Evolutionary conservation across 1,284 basidiomycete genomes (phyloP).

Genomic region (Exobasidium cylindrosporum): DNA sequence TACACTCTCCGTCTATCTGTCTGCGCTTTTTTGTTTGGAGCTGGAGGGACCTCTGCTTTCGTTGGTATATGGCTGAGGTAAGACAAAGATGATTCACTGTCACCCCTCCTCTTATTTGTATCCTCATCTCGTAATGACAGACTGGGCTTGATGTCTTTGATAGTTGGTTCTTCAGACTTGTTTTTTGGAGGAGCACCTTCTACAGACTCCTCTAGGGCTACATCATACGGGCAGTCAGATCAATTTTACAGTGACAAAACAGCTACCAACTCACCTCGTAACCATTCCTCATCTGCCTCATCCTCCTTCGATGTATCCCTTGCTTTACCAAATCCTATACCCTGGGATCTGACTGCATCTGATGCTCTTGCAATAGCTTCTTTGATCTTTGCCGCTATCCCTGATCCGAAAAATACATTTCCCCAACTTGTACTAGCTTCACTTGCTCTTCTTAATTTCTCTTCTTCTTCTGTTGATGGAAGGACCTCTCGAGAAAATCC

Average conservation of each 20-base stretch:
- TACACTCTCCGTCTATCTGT: too few species aligned
- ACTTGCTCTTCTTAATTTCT: not conserved
- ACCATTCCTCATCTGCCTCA: not conserved
- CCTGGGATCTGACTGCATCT: not conserved
- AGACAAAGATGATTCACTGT: too few species aligned
- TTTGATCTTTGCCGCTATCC: not conserved
- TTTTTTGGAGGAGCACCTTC: too few species aligned
- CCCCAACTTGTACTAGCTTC: constrained; percentile 5
- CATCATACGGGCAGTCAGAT: too few species aligned
- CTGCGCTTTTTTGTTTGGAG: too few species aligned
- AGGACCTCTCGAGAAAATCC: not conserved
- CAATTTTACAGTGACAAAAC: too few species aligned
- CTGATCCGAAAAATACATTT: not conserved
- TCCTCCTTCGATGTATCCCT: not conserved
- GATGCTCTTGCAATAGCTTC: not conserved
- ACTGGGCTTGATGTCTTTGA: too few species aligned
- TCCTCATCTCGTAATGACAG: too few species aligned
- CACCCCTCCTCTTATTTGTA: too few species aligned
- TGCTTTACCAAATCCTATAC: not conserved
- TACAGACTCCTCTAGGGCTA: not conserved
- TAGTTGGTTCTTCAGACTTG: too few species aligned
- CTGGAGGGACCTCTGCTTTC: too few species aligned
- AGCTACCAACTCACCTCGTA: not conserved
- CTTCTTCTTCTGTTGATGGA: not conserved
- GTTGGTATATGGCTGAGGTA: too few species aligned